Conservation (phyloP, 2,329 filamentous ascomycete species). For the Periconia sp. region DNA sequence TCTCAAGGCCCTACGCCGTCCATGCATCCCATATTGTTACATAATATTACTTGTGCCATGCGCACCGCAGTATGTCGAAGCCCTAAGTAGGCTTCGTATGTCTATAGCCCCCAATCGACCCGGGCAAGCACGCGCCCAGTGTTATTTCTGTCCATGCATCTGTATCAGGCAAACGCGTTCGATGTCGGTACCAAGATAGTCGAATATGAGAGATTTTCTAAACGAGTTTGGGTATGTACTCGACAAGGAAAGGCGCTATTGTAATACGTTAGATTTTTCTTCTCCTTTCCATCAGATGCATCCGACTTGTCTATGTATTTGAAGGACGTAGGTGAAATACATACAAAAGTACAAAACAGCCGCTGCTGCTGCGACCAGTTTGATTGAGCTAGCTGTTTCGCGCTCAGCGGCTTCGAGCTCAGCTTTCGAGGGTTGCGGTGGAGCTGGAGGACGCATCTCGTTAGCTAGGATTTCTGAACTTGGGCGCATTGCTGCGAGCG, state of each 20-base stretch:
- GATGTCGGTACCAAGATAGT: background rate
- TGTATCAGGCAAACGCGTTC: background rate
- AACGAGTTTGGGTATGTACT: slow-evolving; percentile 55
- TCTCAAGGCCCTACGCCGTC: background rate
- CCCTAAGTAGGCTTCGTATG: too few relatives aligned
- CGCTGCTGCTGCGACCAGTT: slow-evolving; percentile 66
- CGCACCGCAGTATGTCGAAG: too few relatives aligned
- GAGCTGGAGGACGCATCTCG: slow-evolving; percentile 51
- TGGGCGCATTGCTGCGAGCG: background rate
- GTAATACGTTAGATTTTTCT: background rate
- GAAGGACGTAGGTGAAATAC: slow-evolving; percentile 28
- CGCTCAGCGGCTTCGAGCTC: slow-evolving; percentile 67
- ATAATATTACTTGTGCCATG: background rate
- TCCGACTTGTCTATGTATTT: too few relatives aligned
- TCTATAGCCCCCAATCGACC: too few relatives aligned
- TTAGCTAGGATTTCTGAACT: slow-evolving; percentile 3
- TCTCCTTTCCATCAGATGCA: background rate
- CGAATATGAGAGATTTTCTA: slow-evolving; percentile 23
- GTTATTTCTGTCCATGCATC: too few relatives aligned
- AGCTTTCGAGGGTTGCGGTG: slow-evolving; percentile 69
- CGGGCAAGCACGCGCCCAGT: too few relatives aligned
- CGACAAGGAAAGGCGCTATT: slow-evolving; percentile 58
- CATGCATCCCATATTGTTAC: slow-evolving; percentile 9
- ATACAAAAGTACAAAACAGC: slow-evolving; percentile 76
- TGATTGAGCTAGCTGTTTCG: slow-evolving; percentile 67